phyloP scores from a whole-genome alignment of 2,329 filamentous ascomycete species.

The Ramichloridium luteum region DNA sequence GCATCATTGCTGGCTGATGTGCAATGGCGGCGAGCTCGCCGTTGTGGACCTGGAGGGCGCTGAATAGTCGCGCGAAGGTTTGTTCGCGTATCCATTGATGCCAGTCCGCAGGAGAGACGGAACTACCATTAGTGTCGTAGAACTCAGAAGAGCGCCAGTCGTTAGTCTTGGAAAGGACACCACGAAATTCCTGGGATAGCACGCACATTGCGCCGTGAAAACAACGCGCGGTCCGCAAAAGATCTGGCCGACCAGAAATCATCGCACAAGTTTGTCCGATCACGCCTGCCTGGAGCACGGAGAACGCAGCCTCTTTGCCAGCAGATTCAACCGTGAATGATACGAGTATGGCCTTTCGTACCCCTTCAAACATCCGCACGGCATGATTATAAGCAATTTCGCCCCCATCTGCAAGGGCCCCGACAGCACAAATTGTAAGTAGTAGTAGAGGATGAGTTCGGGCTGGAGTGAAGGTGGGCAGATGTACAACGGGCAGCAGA shows the following conservation, averaged over 20 bases:
- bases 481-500: slow-evolving; percentile 4
- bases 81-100: slow-evolving; percentile 3
- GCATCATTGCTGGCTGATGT: slow-evolving; percentile 1
- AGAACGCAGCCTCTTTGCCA: neutral
- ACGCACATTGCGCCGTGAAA: slow-evolving; percentile 4
- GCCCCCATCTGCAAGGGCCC: slow-evolving; percentile 5
- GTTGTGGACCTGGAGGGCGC: slow-evolving; percentile 4
- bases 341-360: slow-evolving; percentile 5
- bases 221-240: slow-evolving; percentile 3
- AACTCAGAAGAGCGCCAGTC: no score
- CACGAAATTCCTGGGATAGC: neutral
- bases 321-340: neutral
- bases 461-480: slow-evolving; percentile 5
- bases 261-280: slow-evolving; percentile 6
- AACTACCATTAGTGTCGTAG: neutral
- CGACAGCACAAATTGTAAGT: slow-evolving; percentile 6
- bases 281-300: slow-evolving; percentile 4
- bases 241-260: slow-evolving; percentile 3
- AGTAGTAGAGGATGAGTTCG: slow-evolving; percentile 6
- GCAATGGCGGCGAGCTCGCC: slow-evolving; percentile 4
- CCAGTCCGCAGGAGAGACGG: slow-evolving; percentile 2
- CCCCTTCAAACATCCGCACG: slow-evolving; percentile 6
- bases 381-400: slow-evolving; percentile 3
- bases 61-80: slow-evolving; percentile 3
- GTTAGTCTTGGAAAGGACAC: no score